Evolutionary conservation across 495 filamentous ascomycete genomes (phyloP), one percentile per base, ranked within the genome.

Genomic region (Penicillium desertorum): DNA sequence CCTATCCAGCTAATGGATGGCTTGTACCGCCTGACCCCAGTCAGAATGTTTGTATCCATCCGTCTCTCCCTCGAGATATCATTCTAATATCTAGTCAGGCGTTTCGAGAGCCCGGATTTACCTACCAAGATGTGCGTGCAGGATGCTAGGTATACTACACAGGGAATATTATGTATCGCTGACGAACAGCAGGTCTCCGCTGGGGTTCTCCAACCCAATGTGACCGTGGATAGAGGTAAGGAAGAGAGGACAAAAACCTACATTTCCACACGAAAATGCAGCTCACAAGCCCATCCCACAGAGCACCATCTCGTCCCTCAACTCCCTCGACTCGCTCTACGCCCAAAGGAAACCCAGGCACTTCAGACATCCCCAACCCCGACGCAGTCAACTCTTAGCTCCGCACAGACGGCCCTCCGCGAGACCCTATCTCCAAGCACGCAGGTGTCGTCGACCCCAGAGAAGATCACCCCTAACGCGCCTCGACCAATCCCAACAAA

Each of bases 11-110:
- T 27, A 25, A 19, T 14, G 48, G 54, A 48, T 32, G 25, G 14
- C 17, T 30, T 2, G 14, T 25, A 22, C 22, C 30, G 8, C 20
- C 48, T 39, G 56, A 58, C 14, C 56, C 48, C 16, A 58, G 56
- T n/a, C 42, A 30, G 9, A 58, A 58, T 29, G 56, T 58, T 52
- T 27, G 48, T 58, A 25, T 37, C 27, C 10, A 45, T 39, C 27
- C 6, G 6, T 17, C 45, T 39, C 12, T 5, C 14, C 16, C 19
- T n/a, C 19, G 20, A 11, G 34, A 20, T 9, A 27, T 9, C 5
- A 9, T 16, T 16, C 54, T 42, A 20, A 53, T 14, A 25, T 45
- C 10, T 29, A 5, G 8, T n/a, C 10, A 58, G 56, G 41, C 39
- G 1, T 58, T 44, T 22, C 29, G 22, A 4, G 14, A 22, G 10